phyloP scores from a whole-genome alignment of 2,329 filamentous ascomycete genomes.

The Cercospora sp. region DNA sequence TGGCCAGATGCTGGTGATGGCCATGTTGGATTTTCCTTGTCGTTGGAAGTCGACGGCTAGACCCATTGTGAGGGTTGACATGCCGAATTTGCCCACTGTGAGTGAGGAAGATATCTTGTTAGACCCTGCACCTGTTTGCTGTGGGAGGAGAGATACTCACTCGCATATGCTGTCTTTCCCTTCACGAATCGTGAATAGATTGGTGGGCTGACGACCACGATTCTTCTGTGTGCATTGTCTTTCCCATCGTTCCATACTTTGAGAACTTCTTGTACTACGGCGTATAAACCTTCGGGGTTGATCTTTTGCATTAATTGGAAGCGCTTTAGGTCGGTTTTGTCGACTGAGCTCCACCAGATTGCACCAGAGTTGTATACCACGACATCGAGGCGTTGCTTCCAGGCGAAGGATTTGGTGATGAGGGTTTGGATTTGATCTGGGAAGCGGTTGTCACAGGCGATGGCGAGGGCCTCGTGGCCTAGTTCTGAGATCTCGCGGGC shows the following conservation, averaged over 20 bases:
- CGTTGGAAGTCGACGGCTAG: slow-evolving; percentile 78
- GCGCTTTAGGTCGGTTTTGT: slow-evolving; percentile 60
- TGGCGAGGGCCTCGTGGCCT: slow-evolving; percentile 59
- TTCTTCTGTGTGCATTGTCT: slow-evolving; percentile 53
- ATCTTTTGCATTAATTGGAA: slow-evolving; percentile 68
- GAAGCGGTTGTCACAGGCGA: slow-evolving; percentile 70
- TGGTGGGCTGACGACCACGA: slow-evolving; percentile 78
- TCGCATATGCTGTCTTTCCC: slow-evolving; percentile 82
- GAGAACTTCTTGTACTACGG: slow-evolving; percentile 65
- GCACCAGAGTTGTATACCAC: slow-evolving; percentile 82
- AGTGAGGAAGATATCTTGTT: too few relatives aligned
- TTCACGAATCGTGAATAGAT: slow-evolving; percentile 84
- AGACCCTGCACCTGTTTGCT: too few relatives aligned
- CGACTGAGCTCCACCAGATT: slow-evolving; percentile 70
- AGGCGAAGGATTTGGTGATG: slow-evolving; percentile 55
- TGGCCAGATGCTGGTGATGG: slow-evolving; percentile 80
- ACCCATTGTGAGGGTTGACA: slow-evolving; percentile 79
- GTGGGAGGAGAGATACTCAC: too few relatives aligned
- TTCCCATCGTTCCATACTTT: slow-evolving; percentile 56
- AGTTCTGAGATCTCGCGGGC: slow-evolving; percentile 65
- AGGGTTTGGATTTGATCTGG: slow-evolving; percentile 61
- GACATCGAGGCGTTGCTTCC: slow-evolving; percentile 67
- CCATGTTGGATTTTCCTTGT: slow-evolving; percentile 66
- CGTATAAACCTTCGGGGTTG: slow-evolving; percentile 75
- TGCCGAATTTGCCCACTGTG: slow-evolving; percentile 49